Evolutionary conservation across 129 eudicot species (phyloP).

Genomic region (Apium graveolens): DNA sequence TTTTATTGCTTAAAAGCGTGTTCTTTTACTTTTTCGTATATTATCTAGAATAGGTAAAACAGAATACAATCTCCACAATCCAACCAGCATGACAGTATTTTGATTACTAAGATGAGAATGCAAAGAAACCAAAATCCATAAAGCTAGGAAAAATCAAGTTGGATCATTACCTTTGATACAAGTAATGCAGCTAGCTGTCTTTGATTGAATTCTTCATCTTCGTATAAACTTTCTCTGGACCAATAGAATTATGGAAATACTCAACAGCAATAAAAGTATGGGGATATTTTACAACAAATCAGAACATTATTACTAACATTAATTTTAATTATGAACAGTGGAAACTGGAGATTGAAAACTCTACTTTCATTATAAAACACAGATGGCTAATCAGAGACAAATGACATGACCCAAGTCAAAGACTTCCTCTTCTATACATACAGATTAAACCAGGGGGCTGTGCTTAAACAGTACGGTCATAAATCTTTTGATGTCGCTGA

Average conservation of each 20-base stretch:
- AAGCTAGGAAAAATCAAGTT: not conserved
- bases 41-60: not conserved
- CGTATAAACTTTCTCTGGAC: conserved; percentile 87
- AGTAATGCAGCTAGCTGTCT: conserved; percentile 78
- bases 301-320: not conserved
- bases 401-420: not conserved
- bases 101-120: not conserved
- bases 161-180: conserved; percentile 65
- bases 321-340: not conserved
- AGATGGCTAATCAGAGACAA: not conserved
- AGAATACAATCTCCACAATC: not conserved
- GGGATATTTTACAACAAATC: not conserved
- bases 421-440: not conserved
- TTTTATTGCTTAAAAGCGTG: not conserved
- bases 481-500: not conserved
- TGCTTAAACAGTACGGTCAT: not conserved
- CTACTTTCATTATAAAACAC: too few species aligned
- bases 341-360: not conserved
- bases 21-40: not conserved
- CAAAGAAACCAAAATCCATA: not conserved
- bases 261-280: not conserved
- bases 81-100: not conserved
- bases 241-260: not conserved
- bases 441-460: not conserved
- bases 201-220: conserved; percentile 77